These are phyloP conservation scores for Aspergillus fischeri DNA, from an alignment of 2,329 filamentous ascomycete species.

Conservation along the genomic window DNA sequence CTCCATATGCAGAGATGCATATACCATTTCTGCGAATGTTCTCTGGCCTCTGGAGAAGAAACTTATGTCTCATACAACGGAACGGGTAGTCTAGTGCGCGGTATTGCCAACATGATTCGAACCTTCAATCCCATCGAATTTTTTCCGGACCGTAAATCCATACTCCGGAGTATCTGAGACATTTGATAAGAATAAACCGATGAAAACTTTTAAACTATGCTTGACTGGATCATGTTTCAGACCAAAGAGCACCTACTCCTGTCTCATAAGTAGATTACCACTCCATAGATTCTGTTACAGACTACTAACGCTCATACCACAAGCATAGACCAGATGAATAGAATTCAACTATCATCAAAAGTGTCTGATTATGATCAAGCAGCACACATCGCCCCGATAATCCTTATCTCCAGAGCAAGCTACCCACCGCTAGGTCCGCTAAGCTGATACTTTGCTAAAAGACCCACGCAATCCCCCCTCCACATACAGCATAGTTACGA, in stretches of 20 bases:
- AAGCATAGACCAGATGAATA: neutral
- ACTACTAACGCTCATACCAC: neutral
- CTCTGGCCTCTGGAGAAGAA: neutral
- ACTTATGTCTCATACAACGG: neutral
- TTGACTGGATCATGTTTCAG: neutral
- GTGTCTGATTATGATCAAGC: neutral
- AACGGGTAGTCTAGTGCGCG: neutral
- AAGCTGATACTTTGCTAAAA: neutral
- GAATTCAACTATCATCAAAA: neutral
- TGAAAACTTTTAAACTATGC: neutral
- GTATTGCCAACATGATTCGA: neutral
- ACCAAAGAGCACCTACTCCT: neutral
- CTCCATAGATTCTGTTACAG: neutral
- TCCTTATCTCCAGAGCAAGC: neutral
- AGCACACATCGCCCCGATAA: neutral
- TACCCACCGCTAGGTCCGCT: neutral
- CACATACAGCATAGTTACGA: conserved; percentile 1
- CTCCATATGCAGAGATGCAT: no score
- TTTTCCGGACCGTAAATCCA: neutral
- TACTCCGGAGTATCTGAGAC: neutral
- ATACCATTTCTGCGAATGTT: no score
- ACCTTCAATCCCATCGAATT: neutral
- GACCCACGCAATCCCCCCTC: neutral
- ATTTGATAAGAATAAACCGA: neutral
- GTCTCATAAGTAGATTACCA: neutral